These are phyloP conservation scores for Hawksworthiomyces lignivorus DNA, from an alignment of 2,329 filamentous ascomycete species.

Conservation along the genomic window DNA sequence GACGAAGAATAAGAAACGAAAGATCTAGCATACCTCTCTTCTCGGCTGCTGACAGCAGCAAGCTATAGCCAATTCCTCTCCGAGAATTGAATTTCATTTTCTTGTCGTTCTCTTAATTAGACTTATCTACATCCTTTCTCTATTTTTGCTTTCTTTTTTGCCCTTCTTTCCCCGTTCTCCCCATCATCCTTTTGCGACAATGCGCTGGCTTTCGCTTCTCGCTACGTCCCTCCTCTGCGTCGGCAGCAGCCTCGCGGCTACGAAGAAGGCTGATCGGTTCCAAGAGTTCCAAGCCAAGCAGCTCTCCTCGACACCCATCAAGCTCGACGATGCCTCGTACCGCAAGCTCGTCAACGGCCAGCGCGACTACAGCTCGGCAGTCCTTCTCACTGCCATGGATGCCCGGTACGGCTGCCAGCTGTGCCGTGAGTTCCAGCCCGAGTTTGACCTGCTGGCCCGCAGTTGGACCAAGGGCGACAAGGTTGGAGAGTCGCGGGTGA, in stretches of 20 bases:
- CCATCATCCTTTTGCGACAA: constrained; percentile 33
- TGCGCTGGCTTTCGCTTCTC: constrained; percentile 61
- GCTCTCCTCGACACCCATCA: constrained; percentile 58
- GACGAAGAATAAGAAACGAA: too few species aligned
- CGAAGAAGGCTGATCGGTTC: constrained; percentile 63
- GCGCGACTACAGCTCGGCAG: constrained; percentile 73
- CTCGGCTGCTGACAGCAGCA: too few species aligned
- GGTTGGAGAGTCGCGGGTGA: constrained; percentile 59
- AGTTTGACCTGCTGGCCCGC: constrained; percentile 80
- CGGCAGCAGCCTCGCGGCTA: constrained; percentile 46
- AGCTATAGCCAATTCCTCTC: too few species aligned
- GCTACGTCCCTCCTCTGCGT: constrained; percentile 57
- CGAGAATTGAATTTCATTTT: neutral
- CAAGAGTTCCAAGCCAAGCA: constrained; percentile 61
- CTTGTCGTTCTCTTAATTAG: neutral
- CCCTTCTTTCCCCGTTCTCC: neutral
- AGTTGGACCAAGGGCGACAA: constrained; percentile 86
- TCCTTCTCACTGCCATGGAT: constrained; percentile 84
- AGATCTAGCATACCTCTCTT: too few species aligned
- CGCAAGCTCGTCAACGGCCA: constrained; percentile 66
- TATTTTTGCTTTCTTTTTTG: neutral
- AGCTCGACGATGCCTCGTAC: constrained; percentile 71
- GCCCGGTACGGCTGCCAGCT: constrained; percentile 74
- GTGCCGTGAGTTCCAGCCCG: constrained; percentile 85
- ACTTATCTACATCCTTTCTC: neutral